Base-by-base conservation (phyloP, 139 green algal genomes). In the Diplosphaera chodatii region DNA sequence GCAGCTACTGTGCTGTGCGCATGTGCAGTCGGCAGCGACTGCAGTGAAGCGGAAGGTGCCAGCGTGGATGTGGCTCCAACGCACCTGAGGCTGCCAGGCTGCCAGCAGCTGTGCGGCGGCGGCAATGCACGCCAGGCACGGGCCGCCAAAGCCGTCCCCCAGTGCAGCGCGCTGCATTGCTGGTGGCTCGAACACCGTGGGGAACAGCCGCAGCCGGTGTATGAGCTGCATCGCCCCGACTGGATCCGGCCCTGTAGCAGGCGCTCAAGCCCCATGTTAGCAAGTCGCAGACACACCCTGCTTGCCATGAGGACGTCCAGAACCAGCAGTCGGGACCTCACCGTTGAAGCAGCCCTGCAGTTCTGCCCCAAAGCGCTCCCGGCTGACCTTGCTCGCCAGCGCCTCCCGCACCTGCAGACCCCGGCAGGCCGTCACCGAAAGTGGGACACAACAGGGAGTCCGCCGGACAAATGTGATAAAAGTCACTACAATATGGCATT, bases 341-440 rank as follows among this genome's bases (percentile, higher is more conserved):
- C 37, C 37, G 8, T 48, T 13, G 13, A 48, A 48, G 37, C 37
- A 96, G 64, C 87, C 88, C 55, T 96, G 86, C n/a, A 96, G 75
- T 79, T 96, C 90, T 8, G 86, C 81, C 3, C 90, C 90, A 16
- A 96, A 76, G 6, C 90, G 82, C 77, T 96, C 90, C n/a, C 85
- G 78, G 76, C 84, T 92, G 59, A 96, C 82, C 69, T 96, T 96
- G 66, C 81, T 78, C 21, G 59, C 80, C 55, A 96, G 76, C 1
- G 85, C 84, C 10, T 79, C 65, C 3, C 79, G 70, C 64, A 96
- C 88, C 87, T 95, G 80, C 59, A 73, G n/a, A 3, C 30, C 37
- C 37, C 10, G 13, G 8, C 37, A 13, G 13, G 13, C 8, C 13
- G 10, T 13, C 37, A 48, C 13, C n/a, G n/a, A n/a, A n/a, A n/a